Conservation (phyloP, 2,329 filamentous ascomycete genomes). For the Epichloe gansuensis region DNA sequence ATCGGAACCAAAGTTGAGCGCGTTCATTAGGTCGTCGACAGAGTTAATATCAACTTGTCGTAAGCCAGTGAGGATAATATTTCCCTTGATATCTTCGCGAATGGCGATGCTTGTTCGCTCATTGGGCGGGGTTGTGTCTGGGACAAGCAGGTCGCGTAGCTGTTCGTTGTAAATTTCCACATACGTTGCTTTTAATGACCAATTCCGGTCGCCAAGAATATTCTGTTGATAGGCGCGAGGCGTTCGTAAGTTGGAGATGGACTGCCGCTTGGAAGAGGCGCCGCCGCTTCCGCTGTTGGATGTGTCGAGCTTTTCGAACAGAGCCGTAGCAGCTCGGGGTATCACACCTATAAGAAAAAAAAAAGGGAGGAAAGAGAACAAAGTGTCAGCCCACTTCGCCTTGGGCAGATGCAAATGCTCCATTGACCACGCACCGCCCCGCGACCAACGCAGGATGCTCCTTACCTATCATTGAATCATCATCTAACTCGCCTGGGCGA, state of each 20-base stretch:
- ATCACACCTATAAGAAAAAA: constrained; percentile 59
- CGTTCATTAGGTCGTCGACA: constrained; percentile 78
- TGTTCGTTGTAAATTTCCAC: constrained; percentile 98
- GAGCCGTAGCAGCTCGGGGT: constrained; percentile 69
- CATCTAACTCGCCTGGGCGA: constrained; percentile 62
- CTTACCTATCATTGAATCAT: constrained; percentile 63
- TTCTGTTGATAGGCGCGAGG: constrained; percentile 54
- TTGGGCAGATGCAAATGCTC: background rate
- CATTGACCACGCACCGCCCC: too few relatives aligned
- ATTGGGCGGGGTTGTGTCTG: constrained; percentile 53
- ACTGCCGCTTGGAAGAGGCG: constrained; percentile 36
- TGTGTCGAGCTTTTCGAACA: constrained; percentile 79
- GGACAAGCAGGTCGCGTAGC: constrained; percentile 74
- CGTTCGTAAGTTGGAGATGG: constrained; percentile 54
- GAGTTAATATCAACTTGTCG: constrained; percentile 82
- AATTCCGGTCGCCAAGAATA: constrained; percentile 56
- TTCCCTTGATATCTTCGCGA: constrained; percentile 85
- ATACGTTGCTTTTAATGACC: constrained; percentile 89
- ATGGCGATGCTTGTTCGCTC: constrained; percentile 79
- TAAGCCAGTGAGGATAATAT: constrained; percentile 84
- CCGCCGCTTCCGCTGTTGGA: constrained; percentile 33
- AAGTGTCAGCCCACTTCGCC: background rate
- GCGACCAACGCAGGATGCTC: background rate
- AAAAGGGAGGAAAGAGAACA: background rate
- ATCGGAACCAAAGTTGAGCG: constrained; percentile 80